Conservation (phyloP, 1,284 basidiomycete species). For the Tylopilus orsonianus region DNA sequence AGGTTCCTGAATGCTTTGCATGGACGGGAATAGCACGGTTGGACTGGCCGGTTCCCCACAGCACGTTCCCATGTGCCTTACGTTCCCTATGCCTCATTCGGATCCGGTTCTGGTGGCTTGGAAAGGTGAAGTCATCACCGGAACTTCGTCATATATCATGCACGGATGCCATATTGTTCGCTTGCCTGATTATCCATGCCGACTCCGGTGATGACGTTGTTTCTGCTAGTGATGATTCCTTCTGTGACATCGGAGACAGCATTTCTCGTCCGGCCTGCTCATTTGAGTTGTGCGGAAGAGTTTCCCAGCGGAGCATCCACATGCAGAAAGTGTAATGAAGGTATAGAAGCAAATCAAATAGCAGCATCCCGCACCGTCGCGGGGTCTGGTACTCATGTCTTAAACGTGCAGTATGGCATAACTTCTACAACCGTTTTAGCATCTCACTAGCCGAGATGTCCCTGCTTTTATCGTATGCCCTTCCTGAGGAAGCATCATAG, state of each 20-base stretch:
- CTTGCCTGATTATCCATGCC: not conserved
- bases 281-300: not conserved
- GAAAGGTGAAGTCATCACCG: not conserved
- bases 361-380: not conserved
- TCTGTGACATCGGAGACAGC: not conserved
- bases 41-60: not conserved
- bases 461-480: constrained; percentile 11
- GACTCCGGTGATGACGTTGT: not conserved
- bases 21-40: not conserved
- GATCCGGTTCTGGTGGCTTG: not conserved
- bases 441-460: constrained; percentile 43
- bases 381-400: not conserved
- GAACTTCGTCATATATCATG: no score
- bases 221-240: not conserved
- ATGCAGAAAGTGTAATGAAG: not conserved
- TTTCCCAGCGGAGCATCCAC: not conserved
- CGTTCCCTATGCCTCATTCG: not conserved
- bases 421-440: constrained; percentile 38
- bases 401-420: not conserved
- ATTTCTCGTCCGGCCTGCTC: no score
- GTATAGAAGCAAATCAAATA: constrained; percentile 1
- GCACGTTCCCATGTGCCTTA: not conserved
- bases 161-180: not conserved
- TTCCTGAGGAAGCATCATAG: constrained; percentile 17
- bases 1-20: not conserved